Conservation (phyloP, 2,329 filamentous ascomycete genomes). For the Lachnellula occidentalis region DNA sequence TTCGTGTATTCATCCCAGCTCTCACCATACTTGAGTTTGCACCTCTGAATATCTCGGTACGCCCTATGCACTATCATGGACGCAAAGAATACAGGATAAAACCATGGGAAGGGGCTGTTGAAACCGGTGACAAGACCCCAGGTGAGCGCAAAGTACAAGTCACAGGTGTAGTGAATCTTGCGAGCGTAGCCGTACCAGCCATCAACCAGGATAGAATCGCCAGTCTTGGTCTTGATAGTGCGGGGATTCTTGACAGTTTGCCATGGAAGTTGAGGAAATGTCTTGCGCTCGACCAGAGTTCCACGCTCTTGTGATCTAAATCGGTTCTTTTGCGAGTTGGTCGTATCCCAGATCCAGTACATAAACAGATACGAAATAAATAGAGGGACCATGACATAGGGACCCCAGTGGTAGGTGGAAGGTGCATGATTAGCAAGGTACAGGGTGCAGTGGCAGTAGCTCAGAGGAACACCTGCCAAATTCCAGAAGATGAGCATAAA, state of each 20-base stretch:
- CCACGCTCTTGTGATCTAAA: constrained; percentile 79
- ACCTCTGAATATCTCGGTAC: constrained; percentile 68
- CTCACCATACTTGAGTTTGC: constrained; percentile 72
- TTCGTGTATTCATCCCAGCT: constrained; percentile 77
- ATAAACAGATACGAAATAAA: constrained; percentile 71
- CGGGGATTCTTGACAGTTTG: constrained; percentile 76
- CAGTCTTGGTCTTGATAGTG: constrained; percentile 65
- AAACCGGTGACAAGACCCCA: constrained; percentile 84
- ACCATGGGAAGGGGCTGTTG: constrained; percentile 79
- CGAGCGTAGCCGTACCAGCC: constrained; percentile 81
- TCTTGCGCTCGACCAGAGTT: constrained; percentile 62
- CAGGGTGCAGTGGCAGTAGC: constrained; percentile 89
- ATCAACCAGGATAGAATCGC: constrained; percentile 73
- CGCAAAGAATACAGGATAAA: constrained; percentile 78
- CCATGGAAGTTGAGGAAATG: constrained; percentile 90
- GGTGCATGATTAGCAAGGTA: constrained; percentile 80
- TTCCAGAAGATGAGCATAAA: constrained; percentile 99
- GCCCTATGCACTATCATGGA: constrained; percentile 78
- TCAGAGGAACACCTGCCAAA: constrained; percentile 81
- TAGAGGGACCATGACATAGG: constrained; percentile 57
- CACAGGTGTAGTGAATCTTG: constrained; percentile 78
- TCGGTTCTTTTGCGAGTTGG: constrained; percentile 89
- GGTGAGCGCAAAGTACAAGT: constrained; percentile 68
- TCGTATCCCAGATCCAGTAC: constrained; percentile 90
- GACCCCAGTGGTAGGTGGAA: constrained; percentile 71